phyloP scores from a whole-genome alignment of 176 grass and related monocot species.

The Zea mays region DNA sequence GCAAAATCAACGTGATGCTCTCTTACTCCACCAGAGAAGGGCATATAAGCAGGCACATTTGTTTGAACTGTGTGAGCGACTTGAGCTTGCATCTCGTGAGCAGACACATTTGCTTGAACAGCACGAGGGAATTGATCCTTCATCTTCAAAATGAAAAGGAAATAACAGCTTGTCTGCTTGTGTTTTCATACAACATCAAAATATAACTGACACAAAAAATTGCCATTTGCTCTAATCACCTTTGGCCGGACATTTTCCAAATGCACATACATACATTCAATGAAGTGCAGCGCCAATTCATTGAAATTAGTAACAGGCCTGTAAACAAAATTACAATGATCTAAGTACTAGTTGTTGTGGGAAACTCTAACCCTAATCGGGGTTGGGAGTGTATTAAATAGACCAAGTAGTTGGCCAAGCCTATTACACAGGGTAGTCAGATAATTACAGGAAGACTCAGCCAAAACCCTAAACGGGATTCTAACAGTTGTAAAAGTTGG shows the following conservation, averaged over 20 bases:
- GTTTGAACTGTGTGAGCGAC: constrained; percentile 35
- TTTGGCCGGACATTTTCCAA: constrained; percentile 50
- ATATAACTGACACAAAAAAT: background rate
- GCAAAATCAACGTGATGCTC: constrained; percentile 52
- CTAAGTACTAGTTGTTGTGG: background rate
- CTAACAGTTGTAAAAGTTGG: constrained; percentile 14
- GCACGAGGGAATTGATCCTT: constrained; percentile 20
- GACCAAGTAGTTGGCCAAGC: too few species aligned
- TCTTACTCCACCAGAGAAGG: constrained; percentile 50
- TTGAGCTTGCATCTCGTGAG: constrained; percentile 28
- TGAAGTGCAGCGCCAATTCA: constrained; percentile 72
- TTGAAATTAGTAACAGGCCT: constrained; percentile 77
- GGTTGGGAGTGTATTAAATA: too few species aligned
- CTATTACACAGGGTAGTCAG: too few species aligned
- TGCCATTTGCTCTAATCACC: constrained; percentile 33
- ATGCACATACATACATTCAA: constrained; percentile 74
- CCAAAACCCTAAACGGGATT: too few species aligned
- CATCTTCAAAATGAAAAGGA: constrained; percentile 46
- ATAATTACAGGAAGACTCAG: too few species aligned
- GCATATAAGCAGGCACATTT: constrained; percentile 28
- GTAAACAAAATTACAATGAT: constrained; percentile 27
- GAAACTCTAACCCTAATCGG: too few species aligned
- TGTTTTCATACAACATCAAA: constrained; percentile 10
- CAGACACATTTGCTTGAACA: constrained; percentile 39
- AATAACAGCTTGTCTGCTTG: background rate